Percentiles rank a stretch among this genome's conserved stretches.
phyloP scores from a whole-genome alignment of 768 basidiomycete species.

The Suillus fuscotomentosus region DNA sequence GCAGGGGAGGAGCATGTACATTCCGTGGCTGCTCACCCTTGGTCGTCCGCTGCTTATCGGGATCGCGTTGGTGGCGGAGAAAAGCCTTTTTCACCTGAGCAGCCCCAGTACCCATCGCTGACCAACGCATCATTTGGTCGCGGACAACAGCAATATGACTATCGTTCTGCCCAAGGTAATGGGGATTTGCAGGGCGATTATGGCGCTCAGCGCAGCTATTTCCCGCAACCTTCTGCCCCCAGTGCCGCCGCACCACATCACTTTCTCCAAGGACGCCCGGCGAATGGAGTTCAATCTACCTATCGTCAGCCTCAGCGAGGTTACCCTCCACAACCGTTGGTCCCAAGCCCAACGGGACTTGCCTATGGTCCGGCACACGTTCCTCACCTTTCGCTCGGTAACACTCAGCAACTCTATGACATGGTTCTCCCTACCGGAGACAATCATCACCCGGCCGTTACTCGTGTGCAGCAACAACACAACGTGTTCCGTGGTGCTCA shows the following conservation, averaged over 20 bases:
- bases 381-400: constrained; percentile 70
- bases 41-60: constrained; percentile 49
- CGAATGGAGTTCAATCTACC: constrained; percentile 44
- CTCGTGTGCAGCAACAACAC: constrained; percentile 79
- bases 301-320: constrained; percentile 66
- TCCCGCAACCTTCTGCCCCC: constrained; percentile 38
- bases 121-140: constrained; percentile 48
- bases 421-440: constrained; percentile 62
- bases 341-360: constrained; percentile 53
- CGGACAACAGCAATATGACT: constrained; percentile 52
- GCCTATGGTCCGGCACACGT: constrained; percentile 54
- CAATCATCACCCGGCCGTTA: constrained; percentile 60
- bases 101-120: constrained; percentile 68
- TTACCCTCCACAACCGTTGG: constrained; percentile 53
- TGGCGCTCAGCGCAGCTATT: constrained; percentile 54
- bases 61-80: constrained; percentile 38
- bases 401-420: constrained; percentile 76
- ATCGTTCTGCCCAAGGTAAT: constrained; percentile 39
- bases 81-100: constrained; percentile 44
- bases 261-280: constrained; percentile 53
- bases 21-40: constrained; percentile 44
- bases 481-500: constrained; percentile 71
- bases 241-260: constrained; percentile 40
- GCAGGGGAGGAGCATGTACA: constrained; percentile 48
- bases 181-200: constrained; percentile 47